Percentiles rank a stretch among this genome's conserved stretches.
Evolutionary conservation across 441 rosid genomes (phyloP).

Genomic region (Brassica hybrid): DNA sequence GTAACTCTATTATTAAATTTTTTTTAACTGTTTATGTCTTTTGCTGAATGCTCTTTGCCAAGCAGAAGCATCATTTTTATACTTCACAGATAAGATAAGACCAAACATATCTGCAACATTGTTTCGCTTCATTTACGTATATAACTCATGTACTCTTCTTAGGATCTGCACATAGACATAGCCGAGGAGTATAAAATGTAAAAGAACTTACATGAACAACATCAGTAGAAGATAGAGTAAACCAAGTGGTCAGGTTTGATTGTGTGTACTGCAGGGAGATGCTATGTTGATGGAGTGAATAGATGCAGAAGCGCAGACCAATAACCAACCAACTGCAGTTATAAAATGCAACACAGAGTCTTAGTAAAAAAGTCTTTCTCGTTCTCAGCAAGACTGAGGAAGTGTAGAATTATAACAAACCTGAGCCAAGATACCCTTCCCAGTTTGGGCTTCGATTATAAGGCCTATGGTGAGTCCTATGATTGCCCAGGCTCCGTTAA

Average conservation of each 20-base stretch:
- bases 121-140: neutral
- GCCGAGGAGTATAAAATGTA: neutral
- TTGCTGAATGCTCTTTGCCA: neutral
- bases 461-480: slow-evolving; percentile 80
- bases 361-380: slow-evolving; percentile 15
- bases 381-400: slow-evolving; percentile 15
- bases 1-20: neutral
- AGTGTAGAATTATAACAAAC: slow-evolving; percentile 38
- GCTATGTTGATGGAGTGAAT: slow-evolving; percentile 32
- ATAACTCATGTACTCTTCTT: slow-evolving; percentile 3
- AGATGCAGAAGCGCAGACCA: slow-evolving; percentile 47
- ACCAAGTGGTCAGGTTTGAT: neutral
- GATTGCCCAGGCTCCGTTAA: slow-evolving; percentile 93
- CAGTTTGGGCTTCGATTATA: slow-evolving; percentile 83
- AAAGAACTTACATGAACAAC: slow-evolving; percentile 18
- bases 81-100: neutral
- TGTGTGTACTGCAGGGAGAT: neutral
- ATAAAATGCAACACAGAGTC: neutral
- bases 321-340: slow-evolving; percentile 76
- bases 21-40: slow-evolving; percentile 7
- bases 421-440: slow-evolving; percentile 72
- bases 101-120: neutral
- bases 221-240: neutral
- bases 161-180: slow-evolving; percentile 4
- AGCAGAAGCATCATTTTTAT: neutral